phyloP scores from a whole-genome alignment of 805 yeast species.

The Saccharomycopsis malanga region DNA sequence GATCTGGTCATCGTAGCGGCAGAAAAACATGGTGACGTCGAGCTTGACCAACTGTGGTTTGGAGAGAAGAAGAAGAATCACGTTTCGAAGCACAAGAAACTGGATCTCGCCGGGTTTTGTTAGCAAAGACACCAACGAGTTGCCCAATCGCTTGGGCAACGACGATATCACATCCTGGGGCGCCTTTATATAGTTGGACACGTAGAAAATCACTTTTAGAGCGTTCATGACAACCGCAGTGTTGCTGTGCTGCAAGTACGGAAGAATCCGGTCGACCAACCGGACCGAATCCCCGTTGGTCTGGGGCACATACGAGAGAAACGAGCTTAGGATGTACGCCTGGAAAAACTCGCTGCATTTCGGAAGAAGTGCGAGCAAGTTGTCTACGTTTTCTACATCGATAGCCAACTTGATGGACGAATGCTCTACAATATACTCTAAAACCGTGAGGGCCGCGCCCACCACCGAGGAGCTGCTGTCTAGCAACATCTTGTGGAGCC shows the following conservation, averaged over 20 bases:
- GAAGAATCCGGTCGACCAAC: constrained; percentile 56
- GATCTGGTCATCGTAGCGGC: constrained; percentile 77
- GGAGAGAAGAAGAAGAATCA: constrained; percentile 63
- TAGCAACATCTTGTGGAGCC: constrained; percentile 44
- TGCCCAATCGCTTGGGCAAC: constrained; percentile 53
- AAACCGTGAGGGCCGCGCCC: constrained; percentile 63
- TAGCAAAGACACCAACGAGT: constrained; percentile 59
- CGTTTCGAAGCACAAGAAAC: constrained; percentile 74
- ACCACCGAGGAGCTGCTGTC: constrained; percentile 58
- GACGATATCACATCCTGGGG: constrained; percentile 50
- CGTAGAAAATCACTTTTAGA: constrained; percentile 61
- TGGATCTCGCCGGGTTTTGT: constrained; percentile 78
- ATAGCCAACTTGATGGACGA: constrained; percentile 46
- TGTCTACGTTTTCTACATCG: constrained; percentile 40
- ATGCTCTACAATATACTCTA: constrained; percentile 56
- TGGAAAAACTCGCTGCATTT: constrained; percentile 64
- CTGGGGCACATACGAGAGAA: constrained; percentile 66
- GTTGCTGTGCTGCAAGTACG: constrained; percentile 74
- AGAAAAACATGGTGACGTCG: constrained; percentile 76
- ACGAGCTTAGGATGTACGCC: constrained; percentile 53
- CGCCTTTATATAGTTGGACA: constrained; percentile 60
- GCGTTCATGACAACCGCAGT: constrained; percentile 76
- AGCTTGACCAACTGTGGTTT: constrained; percentile 51
- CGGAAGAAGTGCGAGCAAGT: constrained; percentile 32
- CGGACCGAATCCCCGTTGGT: constrained; percentile 55